A percentile compares a stretch with the other conserved stretches of the same genome.
Conservation (phyloP, 164 flowering plant genomes). For the Saururus chinensis region DNA sequence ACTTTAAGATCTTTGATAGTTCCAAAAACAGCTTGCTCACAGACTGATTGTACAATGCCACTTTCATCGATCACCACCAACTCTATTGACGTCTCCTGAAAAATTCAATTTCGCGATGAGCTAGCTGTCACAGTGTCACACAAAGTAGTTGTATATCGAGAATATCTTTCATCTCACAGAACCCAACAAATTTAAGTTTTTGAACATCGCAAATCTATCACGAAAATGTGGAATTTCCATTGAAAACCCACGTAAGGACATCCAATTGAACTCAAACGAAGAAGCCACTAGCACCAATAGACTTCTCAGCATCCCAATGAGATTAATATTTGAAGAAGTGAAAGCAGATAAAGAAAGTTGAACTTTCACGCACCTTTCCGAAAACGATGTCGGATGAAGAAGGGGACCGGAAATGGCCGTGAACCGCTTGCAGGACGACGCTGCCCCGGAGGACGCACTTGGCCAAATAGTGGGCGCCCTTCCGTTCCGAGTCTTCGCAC, state of each 20-base stretch:
- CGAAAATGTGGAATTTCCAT: too few relatives aligned
- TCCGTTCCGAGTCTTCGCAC: slow-evolving; percentile 37
- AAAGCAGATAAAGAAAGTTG: not conserved
- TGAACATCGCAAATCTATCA: too few relatives aligned
- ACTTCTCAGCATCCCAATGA: not conserved
- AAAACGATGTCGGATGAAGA: slow-evolving; percentile 66
- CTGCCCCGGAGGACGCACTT: slow-evolving; percentile 72
- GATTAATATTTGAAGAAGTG: not conserved
- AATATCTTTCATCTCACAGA: too few relatives aligned
- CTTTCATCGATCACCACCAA: slow-evolving; percentile 71
- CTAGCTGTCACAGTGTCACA: not conserved
- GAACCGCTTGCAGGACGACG: slow-evolving; percentile 72
- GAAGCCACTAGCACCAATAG: not conserved
- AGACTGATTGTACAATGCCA: slow-evolving; percentile 69
- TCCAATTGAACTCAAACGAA: not conserved
- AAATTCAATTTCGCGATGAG: not conserved
- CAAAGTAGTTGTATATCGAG: too few relatives aligned
- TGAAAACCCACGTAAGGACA: too few relatives aligned
- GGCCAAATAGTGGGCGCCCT: slow-evolving; percentile 50
- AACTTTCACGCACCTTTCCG: slow-evolving; percentile 47
- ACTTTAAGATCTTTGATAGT: slow-evolving; percentile 74
- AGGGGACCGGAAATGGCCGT: slow-evolving; percentile 69
- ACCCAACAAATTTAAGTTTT: too few relatives aligned
- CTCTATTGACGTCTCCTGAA: slow-evolving; percentile 90
- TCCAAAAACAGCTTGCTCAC: slow-evolving; percentile 93